A percentile compares a stretch with the other conserved stretches of the same genome.
phyloP scores from a whole-genome alignment of 108 stramenopile species.

The Conticribra weissflogii region DNA sequence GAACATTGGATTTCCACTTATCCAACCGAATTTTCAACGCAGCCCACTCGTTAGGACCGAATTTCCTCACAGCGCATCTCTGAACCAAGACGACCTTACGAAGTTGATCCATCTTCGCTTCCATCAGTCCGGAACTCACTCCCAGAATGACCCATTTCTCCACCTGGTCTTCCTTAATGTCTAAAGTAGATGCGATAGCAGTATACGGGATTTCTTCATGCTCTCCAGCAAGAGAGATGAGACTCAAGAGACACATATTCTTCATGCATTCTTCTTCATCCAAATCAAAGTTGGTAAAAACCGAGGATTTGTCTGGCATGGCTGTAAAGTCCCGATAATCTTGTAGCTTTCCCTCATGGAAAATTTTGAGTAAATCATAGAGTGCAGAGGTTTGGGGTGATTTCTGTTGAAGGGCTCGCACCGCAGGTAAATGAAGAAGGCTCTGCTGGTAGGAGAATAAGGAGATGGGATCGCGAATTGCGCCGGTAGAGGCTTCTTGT shows the following conservation, averaged over 20 bases:
- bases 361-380: conserved; percentile 71
- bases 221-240: conserved; percentile 70
- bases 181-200: conserved; percentile 72
- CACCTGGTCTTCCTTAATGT: conserved; percentile 68
- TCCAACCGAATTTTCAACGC: conserved; percentile 70
- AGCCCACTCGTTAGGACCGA: conserved; percentile 85
- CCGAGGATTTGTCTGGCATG: conserved; percentile 64
- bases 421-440: conserved; percentile 68
- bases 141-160: conserved; percentile 89
- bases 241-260: conserved; percentile 83
- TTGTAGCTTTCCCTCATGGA: conserved; percentile 83
- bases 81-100: conserved; percentile 80
- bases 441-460: conserved; percentile 74
- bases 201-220: conserved; percentile 82
- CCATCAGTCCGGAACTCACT: conserved; percentile 76
- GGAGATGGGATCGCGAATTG: conserved; percentile 80
- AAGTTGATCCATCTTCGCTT: conserved; percentile 91
- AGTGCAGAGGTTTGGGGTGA: conserved; percentile 38
- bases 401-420: conserved; percentile 56
- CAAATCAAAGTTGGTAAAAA: conserved; percentile 60
- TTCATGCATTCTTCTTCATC: conserved; percentile 61
- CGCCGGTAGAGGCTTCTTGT: conserved; percentile 75
- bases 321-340: conserved; percentile 72
- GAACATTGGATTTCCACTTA: conserved; percentile 43
- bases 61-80: conserved; percentile 77